phyloP scores from a whole-genome alignment of 2,329 filamentous ascomycete species.

The Pseudofabraea citricarpa region DNA sequence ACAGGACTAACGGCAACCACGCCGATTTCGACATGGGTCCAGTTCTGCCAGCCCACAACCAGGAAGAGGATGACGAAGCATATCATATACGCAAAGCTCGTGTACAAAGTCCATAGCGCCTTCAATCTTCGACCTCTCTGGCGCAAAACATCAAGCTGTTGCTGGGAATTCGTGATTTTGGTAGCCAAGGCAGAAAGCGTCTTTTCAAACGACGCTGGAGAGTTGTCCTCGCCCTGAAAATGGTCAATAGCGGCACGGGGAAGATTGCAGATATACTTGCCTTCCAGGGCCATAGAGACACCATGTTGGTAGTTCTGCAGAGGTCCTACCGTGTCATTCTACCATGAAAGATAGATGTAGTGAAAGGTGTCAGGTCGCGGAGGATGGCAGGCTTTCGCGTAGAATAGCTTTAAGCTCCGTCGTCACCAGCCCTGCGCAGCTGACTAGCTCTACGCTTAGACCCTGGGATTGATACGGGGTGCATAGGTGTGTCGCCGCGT shows the following conservation, averaged over 20 bases:
- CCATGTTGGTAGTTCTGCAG: constrained; percentile 48
- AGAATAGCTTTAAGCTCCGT: background rate
- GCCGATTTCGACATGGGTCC: constrained; percentile 73
- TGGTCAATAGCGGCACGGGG: constrained; percentile 4
- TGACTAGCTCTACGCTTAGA: background rate
- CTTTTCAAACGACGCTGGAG: constrained; percentile 91
- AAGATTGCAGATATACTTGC: constrained; percentile 39
- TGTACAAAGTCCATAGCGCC: constrained; percentile 85
- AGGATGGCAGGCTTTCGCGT: background rate
- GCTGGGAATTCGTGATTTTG: constrained; percentile 74
- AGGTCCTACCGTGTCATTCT: constrained; percentile 14
- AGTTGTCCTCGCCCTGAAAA: constrained; percentile 67
- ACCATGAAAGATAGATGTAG: constrained; percentile 4
- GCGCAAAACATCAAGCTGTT: constrained; percentile 68
- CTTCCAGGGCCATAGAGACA: constrained; percentile 82
- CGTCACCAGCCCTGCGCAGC: too few species aligned
- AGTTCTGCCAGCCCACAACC: constrained; percentile 78
- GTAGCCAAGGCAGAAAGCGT: constrained; percentile 73
- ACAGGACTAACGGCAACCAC: constrained; percentile 74
- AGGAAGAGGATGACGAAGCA: constrained; percentile 77
- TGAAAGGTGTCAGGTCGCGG: background rate
- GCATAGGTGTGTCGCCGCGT: background rate
- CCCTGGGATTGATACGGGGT: background rate
- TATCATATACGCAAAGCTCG: constrained; percentile 84
- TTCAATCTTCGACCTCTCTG: constrained; percentile 72